Percentiles rank a stretch among this genome's conserved stretches.
phyloP scores from a whole-genome alignment of 2,329 filamentous ascomycete species.

The Neonectria hederae region DNA sequence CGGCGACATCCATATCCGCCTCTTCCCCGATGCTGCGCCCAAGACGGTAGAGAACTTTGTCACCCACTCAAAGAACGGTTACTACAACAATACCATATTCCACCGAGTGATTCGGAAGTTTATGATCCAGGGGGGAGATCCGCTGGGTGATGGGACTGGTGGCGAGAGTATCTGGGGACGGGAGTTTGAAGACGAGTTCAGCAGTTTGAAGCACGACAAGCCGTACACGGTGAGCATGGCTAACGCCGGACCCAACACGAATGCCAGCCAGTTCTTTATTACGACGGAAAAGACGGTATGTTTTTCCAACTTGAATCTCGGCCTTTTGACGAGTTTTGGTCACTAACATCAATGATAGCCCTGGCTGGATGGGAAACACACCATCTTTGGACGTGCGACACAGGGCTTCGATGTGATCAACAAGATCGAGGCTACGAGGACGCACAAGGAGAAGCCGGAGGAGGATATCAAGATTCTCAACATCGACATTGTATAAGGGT shows the following conservation, averaged over 20 bases:
- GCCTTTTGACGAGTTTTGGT: not conserved
- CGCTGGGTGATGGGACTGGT: conserved; percentile 88
- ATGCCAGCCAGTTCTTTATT: conserved; percentile 97
- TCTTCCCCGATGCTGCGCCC: conserved; percentile 93
- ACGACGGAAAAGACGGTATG: conserved; percentile 93
- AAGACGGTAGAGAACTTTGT: conserved; percentile 98
- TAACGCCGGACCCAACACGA: conserved; percentile 94
- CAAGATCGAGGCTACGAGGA: conserved; percentile 90
- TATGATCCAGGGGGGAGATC: conserved; percentile 98
- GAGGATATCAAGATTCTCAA: conserved; percentile 98
- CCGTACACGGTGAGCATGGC: conserved; percentile 98
- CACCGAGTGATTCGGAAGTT: conserved; percentile 97
- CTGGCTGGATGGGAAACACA: conserved; percentile 96
- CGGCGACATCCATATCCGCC: conserved; percentile 91
- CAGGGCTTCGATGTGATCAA: conserved; percentile 94
- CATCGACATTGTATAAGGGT: conserved; percentile 68
- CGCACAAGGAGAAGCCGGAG: conserved; percentile 91
- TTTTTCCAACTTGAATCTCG: conserved; percentile 30
- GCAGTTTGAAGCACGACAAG: conserved; percentile 90
- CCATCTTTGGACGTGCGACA: conserved; percentile 90
- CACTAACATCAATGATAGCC: conserved; percentile 59
- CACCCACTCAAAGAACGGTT: conserved; percentile 86
- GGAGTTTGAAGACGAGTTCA: conserved; percentile 95
- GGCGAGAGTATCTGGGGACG: conserved; percentile 93
- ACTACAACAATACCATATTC: conserved; percentile 98